phyloP scores from a whole-genome alignment of 2,329 filamentous ascomycete species.

The Colletotrichum theobromicola region DNA sequence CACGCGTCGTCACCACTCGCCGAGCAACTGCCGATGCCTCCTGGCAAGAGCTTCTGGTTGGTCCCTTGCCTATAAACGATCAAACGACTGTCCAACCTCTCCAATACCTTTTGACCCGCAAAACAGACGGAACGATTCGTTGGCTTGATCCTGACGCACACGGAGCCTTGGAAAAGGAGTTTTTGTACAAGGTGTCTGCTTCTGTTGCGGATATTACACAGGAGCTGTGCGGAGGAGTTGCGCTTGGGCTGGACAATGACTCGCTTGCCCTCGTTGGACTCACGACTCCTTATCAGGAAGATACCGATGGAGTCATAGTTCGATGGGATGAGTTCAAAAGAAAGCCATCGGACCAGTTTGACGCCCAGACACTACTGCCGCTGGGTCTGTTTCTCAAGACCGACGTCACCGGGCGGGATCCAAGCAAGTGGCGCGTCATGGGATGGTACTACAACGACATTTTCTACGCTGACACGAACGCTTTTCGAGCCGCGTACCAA shows the following conservation, averaged over 20 bases:
- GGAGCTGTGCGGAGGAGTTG: constrained; percentile 46
- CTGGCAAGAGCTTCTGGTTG: constrained; percentile 51
- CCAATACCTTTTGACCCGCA: constrained; percentile 47
- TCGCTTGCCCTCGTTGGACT: constrained; percentile 44
- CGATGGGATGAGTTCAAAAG: constrained; percentile 54
- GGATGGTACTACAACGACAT: constrained; percentile 60
- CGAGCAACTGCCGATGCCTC: constrained; percentile 40
- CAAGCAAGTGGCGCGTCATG: constrained; percentile 54
- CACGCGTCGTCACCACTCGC: constrained; percentile 46
- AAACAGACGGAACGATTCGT: constrained; percentile 36
- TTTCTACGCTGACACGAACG: constrained; percentile 55
- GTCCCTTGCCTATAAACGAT: constrained; percentile 51
- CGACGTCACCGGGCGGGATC: constrained; percentile 56
- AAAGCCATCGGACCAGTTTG: constrained; percentile 40
- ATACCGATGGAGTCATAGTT: constrained; percentile 39
- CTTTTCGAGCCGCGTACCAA: constrained; percentile 49
- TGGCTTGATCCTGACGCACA: constrained; percentile 44
- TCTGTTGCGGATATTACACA: constrained; percentile 42
- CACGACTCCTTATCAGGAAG: constrained; percentile 46
- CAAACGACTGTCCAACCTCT: constrained; percentile 42
- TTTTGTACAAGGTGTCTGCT: constrained; percentile 37
- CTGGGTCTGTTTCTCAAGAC: constrained; percentile 47
- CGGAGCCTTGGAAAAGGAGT: constrained; percentile 31
- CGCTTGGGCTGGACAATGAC: constrained; percentile 42
- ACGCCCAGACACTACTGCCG: constrained; percentile 48